phyloP scores from a whole-genome alignment of 2,329 filamentous ascomycete genomes.

The Dissoconium aciculare region DNA sequence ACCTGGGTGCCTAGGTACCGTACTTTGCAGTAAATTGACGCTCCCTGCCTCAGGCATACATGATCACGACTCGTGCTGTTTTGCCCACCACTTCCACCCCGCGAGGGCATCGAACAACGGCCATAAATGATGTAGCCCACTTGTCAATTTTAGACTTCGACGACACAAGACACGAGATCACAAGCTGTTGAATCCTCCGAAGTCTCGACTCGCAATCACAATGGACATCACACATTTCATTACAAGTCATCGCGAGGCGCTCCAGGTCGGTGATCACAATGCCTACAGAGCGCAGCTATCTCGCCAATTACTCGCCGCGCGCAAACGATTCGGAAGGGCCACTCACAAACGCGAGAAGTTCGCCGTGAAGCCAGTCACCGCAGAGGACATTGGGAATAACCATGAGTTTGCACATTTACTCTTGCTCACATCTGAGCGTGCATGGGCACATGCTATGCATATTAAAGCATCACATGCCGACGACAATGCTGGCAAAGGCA shows the following conservation, averaged over 20 bases:
- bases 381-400: slow-evolving; percentile 59
- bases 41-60: no score
- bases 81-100: no score
- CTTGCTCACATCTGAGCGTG: slow-evolving; percentile 73
- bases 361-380: slow-evolving; percentile 54
- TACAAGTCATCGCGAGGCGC: slow-evolving; percentile 63
- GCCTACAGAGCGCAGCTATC: slow-evolving; percentile 68
- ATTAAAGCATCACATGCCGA: slow-evolving; percentile 73
- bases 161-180: no score
- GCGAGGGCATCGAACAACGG: no score
- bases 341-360: slow-evolving; percentile 83
- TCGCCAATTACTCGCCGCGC: slow-evolving; percentile 65
- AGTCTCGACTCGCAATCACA: no score
- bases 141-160: no score
- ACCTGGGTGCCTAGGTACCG: no score
- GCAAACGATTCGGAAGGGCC: slow-evolving; percentile 70
- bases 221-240: slow-evolving; percentile 91
- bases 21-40: no score
- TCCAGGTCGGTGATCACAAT: slow-evolving; percentile 77
- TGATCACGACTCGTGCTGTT: no score
- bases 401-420: slow-evolving; percentile 68
- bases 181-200: no score
- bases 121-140: no score
- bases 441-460: slow-evolving; percentile 91
- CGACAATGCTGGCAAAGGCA: slow-evolving; percentile 55